Evolutionary conservation across 2,329 filamentous ascomycete genomes (phyloP), one percentile per base, ranked within the genome.

Genomic region (Acarospora socialis): DNA sequence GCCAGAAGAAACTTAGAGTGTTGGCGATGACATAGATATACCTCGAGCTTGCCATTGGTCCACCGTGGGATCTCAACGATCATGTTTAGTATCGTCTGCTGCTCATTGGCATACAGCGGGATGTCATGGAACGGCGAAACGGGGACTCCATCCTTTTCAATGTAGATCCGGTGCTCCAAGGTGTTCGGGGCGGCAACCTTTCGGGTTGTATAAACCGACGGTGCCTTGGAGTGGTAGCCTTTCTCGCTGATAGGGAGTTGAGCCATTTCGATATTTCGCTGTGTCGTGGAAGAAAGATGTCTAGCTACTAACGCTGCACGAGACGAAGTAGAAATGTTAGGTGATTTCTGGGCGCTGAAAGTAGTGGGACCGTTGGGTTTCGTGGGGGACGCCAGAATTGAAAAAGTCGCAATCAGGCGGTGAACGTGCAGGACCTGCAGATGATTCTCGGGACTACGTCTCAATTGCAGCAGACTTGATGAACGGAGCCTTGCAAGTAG

Each of bases 21-120:
- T 35, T 33, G 10, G 12, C 19, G 24, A 29, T 35, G 17, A 34
- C 40, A 28, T 22, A 40, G 36, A 64, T 78, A 47, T 60, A 93
- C 87, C 81, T 98, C 90, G 63, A 92, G 81, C 77, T 98, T 98
- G 53, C 81, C 90, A 66, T 98, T 98, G 68, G 87, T 93, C 90
- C 90, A 98, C 67, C 90, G 79, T 53, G 90, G 90, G 52, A 98
- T 94, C 78, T 98, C 90, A 51, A 98, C 90, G 44, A 98, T 60
- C 90, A 98, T 98, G 78, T 98, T 98, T 55, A 98, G 73, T 58
- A 95, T 67, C 49, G 79, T 92, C 71, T 93, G 75, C 68, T 93
- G 80, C 63, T 81, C 70, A 60, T 98, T 93, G 76, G 87, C 87
- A 57, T 84, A 98, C 49, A 98, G 81, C 41, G 90, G 90, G 48